These are phyloP conservation scores for Annulohypoxylon stygium DNA, from an alignment of 495 filamentous ascomycete genomes.

Conservation along the genomic window DNA sequence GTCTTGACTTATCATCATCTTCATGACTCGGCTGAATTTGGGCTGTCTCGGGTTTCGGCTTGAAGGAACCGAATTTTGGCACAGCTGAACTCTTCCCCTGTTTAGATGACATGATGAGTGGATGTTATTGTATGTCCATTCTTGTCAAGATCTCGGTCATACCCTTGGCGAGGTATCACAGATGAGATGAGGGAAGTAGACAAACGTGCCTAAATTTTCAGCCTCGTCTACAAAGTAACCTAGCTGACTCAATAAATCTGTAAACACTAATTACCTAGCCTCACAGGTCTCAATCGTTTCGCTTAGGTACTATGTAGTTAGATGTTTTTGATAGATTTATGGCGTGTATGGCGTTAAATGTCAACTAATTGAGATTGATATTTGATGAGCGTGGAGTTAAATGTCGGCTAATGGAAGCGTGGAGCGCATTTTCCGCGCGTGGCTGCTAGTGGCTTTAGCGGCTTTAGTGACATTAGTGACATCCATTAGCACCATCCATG, in stretches of 20 bases:
- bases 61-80: constrained; percentile 79
- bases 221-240: background rate
- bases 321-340: background rate
- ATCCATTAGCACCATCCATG: too few relatives aligned
- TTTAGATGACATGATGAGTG: constrained; percentile 50
- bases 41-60: constrained; percentile 59
- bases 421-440: background rate
- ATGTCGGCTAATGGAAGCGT: background rate
- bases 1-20: constrained; percentile 36
- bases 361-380: background rate
- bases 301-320: background rate
- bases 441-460: background rate
- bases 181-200: background rate
- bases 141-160: background rate
- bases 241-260: background rate
- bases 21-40: constrained; percentile 35
- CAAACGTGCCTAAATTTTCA: background rate
- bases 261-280: background rate
- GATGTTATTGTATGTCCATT: constrained; percentile 16
- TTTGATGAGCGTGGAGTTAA: background rate
- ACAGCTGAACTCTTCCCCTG: constrained; percentile 56
- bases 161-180: background rate
- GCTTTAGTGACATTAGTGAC: background rate
- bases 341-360: background rate
- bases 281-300: background rate